These are phyloP conservation scores for Diutina rugosa DNA, from an alignment of 1,139 yeast species.

Conservation along the genomic window DNA sequence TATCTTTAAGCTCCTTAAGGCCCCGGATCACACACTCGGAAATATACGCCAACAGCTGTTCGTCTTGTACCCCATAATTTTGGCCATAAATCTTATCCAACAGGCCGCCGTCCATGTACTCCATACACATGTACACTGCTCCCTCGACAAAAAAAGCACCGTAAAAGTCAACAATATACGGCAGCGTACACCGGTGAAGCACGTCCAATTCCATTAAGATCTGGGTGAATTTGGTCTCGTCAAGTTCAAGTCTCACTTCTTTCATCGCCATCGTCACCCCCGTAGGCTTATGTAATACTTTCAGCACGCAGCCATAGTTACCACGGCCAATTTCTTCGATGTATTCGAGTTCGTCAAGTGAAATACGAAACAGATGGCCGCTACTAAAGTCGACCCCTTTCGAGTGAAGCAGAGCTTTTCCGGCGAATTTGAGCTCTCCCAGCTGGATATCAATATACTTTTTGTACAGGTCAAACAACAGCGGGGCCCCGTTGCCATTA, in stretches of 20 bases:
- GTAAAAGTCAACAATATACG: slow-evolving; percentile 86
- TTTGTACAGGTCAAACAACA: slow-evolving; percentile 69
- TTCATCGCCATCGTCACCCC: slow-evolving; percentile 94
- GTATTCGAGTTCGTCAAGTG: slow-evolving; percentile 76
- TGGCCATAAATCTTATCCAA: slow-evolving; percentile 75
- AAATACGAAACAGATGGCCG: slow-evolving; percentile 78
- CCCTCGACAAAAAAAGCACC: slow-evolving; percentile 98
- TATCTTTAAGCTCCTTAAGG: slow-evolving; percentile 67
- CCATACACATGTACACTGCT: slow-evolving; percentile 97
- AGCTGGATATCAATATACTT: slow-evolving; percentile 84
- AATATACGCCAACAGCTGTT: slow-evolving; percentile 61
- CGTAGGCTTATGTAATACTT: slow-evolving; percentile 90
- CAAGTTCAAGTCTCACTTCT: slow-evolving; percentile 84
- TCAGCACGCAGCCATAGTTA: slow-evolving; percentile 88
- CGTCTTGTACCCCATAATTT: slow-evolving; percentile 61
- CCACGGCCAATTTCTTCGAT: slow-evolving; percentile 87
- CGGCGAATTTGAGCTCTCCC: slow-evolving; percentile 84
- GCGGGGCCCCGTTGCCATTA: slow-evolving; percentile 4
- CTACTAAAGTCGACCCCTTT: slow-evolving; percentile 84
- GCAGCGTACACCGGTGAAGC: slow-evolving; percentile 79
- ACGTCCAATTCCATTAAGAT: slow-evolving; percentile 93
- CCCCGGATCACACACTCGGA: slow-evolving; percentile 78
- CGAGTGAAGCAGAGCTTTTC: slow-evolving; percentile 85
- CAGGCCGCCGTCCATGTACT: slow-evolving; percentile 96
- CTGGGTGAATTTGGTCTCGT: slow-evolving; percentile 83